Evolutionary conservation across 768 basidiomycete genomes (phyloP).

Genomic region (Phallus indusiatus): DNA sequence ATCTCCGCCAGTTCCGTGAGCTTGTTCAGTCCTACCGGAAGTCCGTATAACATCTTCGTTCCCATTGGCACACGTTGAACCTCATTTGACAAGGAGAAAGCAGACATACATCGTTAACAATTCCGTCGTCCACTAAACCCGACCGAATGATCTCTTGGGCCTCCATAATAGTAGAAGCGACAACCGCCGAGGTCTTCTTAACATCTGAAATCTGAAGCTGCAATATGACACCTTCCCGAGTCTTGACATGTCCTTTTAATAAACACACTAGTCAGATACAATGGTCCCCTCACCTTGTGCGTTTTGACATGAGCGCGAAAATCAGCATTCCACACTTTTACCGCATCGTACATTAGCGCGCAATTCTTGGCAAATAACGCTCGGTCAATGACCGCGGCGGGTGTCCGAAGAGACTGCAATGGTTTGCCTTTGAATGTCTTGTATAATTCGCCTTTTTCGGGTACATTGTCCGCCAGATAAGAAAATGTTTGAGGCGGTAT

Average conservation of each 20-base stretch:
- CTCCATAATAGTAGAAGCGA: conserved; percentile 79
- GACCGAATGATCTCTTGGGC: conserved; percentile 62
- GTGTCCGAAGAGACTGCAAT: conserved; percentile 55
- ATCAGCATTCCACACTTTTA: conserved; percentile 53
- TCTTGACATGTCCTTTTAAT: conserved; percentile 32
- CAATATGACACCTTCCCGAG: conserved; percentile 61
- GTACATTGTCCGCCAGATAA: conserved; percentile 25
- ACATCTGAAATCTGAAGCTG: conserved; percentile 49
- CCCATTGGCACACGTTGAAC: background rate
- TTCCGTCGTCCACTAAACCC: conserved; percentile 61
- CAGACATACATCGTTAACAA: conserved; percentile 66
- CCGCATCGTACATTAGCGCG: conserved; percentile 56
- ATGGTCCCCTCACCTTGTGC: conserved; percentile 46
- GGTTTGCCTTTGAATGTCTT: conserved; percentile 49
- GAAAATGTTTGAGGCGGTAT: conserved; percentile 35
- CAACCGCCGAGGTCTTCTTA: conserved; percentile 49
- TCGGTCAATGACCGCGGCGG: conserved; percentile 71
- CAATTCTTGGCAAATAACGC: conserved; percentile 66
- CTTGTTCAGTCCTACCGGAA: conserved; percentile 65
- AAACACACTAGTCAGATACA: background rate
- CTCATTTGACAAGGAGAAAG: background rate
- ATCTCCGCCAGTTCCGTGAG: conserved; percentile 57
- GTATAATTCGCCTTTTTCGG: conserved; percentile 23
- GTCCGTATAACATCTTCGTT: conserved; percentile 69
- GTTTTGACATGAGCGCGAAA: conserved; percentile 85